Base-by-base conservation (phyloP, 495 filamentous ascomycete species). In the Cercophora newfieldiana region DNA sequence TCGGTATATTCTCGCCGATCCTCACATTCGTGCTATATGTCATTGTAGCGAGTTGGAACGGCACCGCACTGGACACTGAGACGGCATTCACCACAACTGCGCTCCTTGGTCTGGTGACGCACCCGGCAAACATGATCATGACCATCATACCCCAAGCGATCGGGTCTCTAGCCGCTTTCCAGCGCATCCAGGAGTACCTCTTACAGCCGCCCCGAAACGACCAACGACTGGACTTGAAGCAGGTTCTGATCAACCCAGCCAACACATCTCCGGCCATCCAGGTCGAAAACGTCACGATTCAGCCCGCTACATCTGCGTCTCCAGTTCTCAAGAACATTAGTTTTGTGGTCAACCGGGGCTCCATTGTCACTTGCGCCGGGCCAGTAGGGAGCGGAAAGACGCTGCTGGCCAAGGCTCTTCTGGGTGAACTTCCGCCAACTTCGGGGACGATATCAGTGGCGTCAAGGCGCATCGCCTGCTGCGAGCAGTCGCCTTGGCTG, bases 331-430 rank as follows among this genome's bases (percentile, higher is more conserved):
- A 53, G 5, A 49, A 44, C 21, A 25, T 75, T 8, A 60, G 60
- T 60, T 24, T 75, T 0, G 66, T 55, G 8, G 47, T 71, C 0
- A 19, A 10, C 3, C 59, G 48, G 18, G 69, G 67, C 7, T 59
- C 56, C 10, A 28, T 69, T 26, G 55, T 65, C 12, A 55, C 63
- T 3, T 60, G 68, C 24, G 68, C 64, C 2, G 74, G 86, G 24
- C 79, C 87, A 1, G 82, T 86, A 29, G 86, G 84, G 0, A 82
- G 78, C 59, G 84, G 88, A 14, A 87, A 90, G 63, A 82, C 84
- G 10, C 80, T 81, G 6, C 66, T 89, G n/a, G 75, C 87, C 28
- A 81, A 83, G 55, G 81, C 78, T 6, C 71, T 87, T 24, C 78
- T 85, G 1, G 86, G 83, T 26, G 87, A 88, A 68, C 72, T 82